Evolutionary conservation across 2,329 filamentous ascomycete species (phyloP).

Genomic region (Tolypocladium tundrense): DNA sequence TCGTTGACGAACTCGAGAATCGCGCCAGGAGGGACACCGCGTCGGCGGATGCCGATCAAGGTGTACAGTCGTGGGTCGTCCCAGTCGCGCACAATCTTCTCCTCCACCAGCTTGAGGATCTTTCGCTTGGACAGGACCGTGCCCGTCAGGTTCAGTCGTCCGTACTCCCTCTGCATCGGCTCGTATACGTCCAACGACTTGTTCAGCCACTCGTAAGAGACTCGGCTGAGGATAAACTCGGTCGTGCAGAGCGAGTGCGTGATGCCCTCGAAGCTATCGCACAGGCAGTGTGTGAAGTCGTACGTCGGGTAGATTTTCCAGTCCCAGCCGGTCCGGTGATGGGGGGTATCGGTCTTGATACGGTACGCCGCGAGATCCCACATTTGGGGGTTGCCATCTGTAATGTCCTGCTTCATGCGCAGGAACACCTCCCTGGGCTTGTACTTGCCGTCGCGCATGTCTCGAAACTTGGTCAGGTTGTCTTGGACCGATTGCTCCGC

Average conservation of each 20-base stretch:
- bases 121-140: constrained; percentile 83
- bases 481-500: constrained; percentile 64
- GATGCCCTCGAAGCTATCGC: constrained; percentile 85
- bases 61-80: constrained; percentile 88
- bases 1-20: constrained; percentile 86
- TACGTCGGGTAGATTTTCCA: constrained; percentile 97
- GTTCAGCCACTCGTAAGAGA: constrained; percentile 87
- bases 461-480: constrained; percentile 73
- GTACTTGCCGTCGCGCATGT: constrained; percentile 88
- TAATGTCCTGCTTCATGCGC: constrained; percentile 86
- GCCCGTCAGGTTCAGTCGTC: constrained; percentile 57
- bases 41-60: constrained; percentile 69
- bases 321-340: constrained; percentile 68
- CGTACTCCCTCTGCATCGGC: constrained; percentile 87
- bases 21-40: constrained; percentile 79
- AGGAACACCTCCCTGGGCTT: constrained; percentile 73
- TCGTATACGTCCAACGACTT: constrained; percentile 73
- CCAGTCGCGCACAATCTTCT: constrained; percentile 75
- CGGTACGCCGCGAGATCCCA: constrained; percentile 93
- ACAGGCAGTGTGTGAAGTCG: constrained; percentile 83
- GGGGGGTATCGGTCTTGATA: constrained; percentile 59
- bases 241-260: constrained; percentile 90
- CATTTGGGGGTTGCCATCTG: constrained; percentile 82
- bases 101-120: constrained; percentile 67
- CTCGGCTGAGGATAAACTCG: constrained; percentile 76